phyloP scores from a whole-genome alignment of 768 basidiomycete species.

The Tulasnella sp. region DNA sequence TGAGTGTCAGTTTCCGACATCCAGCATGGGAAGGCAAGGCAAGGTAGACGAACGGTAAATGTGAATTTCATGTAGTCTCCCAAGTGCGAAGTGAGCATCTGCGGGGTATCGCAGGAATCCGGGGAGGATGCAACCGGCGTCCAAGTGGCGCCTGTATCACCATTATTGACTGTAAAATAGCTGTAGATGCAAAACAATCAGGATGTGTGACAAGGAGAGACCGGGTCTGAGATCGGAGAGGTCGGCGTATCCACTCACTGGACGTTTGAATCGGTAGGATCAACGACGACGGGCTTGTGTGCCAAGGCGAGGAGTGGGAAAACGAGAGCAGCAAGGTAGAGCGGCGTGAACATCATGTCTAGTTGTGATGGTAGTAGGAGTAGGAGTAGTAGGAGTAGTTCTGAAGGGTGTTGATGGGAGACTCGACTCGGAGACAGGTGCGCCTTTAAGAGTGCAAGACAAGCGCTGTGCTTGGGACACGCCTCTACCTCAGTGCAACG shows the following conservation, averaged over 20 bases:
- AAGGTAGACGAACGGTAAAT: not conserved
- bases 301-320: too few relatives aligned
- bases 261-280: not conserved
- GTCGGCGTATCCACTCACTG: not conserved
- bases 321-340: too few relatives aligned
- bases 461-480: too few relatives aligned
- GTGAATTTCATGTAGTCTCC: not conserved
- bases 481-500: too few relatives aligned
- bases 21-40: not conserved
- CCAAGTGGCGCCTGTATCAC: not conserved
- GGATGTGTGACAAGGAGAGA: not conserved
- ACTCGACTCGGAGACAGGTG: too few relatives aligned
- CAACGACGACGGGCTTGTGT: not conserved
- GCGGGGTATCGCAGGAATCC: not conserved
- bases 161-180: not conserved
- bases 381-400: too few relatives aligned
- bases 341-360: too few relatives aligned
- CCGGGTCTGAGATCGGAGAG: too few relatives aligned
- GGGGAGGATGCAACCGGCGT: slow-evolving; percentile 15
- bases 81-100: not conserved
- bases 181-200: not conserved
- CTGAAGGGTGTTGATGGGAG: too few relatives aligned
- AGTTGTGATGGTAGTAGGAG: too few relatives aligned
- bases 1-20: not conserved
- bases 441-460: too few relatives aligned